Conservation (phyloP, 257 asterid species). For the Verbena officinalis region DNA sequence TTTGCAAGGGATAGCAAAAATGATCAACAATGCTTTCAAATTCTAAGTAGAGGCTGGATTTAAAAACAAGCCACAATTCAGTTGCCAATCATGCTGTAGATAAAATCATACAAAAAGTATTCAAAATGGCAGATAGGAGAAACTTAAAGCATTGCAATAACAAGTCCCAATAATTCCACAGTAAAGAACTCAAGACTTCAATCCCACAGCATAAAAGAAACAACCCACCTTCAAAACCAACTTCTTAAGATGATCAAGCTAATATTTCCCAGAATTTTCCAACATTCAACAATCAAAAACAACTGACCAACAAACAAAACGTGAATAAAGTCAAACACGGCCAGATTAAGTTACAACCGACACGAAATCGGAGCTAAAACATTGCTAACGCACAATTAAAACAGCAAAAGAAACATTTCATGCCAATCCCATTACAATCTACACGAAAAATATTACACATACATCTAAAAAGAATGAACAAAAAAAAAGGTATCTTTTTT, state of each 20-base stretch:
- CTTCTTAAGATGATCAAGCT: background rate
- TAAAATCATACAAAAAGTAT: constrained; percentile 11
- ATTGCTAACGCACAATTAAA: background rate
- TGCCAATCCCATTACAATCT: background rate
- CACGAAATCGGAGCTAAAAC: background rate
- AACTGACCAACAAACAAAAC: constrained; percentile 3
- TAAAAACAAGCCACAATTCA: constrained; percentile 20
- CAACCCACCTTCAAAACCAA: constrained; percentile 14
- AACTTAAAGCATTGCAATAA: background rate
- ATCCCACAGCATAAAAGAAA: background rate
- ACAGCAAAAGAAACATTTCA: constrained; percentile 6
- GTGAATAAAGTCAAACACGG: constrained; percentile 3
- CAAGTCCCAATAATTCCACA: background rate
- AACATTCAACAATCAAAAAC: constrained; percentile 24
- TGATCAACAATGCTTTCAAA: constrained; percentile 9
- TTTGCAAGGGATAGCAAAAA: constrained; percentile 13
- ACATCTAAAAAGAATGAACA: background rate
- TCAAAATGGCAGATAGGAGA: background rate
- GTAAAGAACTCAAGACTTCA: background rate
- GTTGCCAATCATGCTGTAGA: constrained; percentile 14
- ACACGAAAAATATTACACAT: background rate
- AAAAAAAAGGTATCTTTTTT: background rate
- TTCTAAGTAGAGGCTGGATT: constrained; percentile 15
- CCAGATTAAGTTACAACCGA: background rate
- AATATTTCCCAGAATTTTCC: background rate